A percentile compares a stretch with the other conserved stretches of the same genome.
These are phyloP conservation scores for Hortaea werneckii DNA, from an alignment of 2,329 filamentous ascomycete genomes.

Conservation along the genomic window DNA sequence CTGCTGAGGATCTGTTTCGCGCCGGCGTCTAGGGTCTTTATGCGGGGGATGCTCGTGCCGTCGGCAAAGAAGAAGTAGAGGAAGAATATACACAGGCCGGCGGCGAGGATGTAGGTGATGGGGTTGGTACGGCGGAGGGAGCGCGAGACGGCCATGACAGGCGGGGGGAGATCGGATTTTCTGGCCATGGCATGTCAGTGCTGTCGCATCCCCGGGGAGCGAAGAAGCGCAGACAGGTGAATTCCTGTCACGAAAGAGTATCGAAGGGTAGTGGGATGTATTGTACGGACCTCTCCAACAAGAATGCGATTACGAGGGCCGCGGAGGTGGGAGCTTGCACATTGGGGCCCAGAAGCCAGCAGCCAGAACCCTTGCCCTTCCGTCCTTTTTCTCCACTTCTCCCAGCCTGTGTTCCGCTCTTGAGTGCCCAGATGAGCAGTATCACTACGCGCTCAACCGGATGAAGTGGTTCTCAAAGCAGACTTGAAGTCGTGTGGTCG, in stretches of 20 bases:
- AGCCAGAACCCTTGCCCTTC: background rate
- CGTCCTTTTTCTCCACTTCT: background rate
- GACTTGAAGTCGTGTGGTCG: too few relatives aligned
- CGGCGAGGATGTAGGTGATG: conserved; percentile 62
- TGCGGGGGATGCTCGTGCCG: conserved; percentile 53
- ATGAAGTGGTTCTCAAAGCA: too few relatives aligned
- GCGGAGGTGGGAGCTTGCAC: background rate
- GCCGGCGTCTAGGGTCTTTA: conserved; percentile 31
- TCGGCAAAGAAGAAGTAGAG: conserved; percentile 37
- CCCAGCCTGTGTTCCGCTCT: background rate
- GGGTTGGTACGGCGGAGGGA: conserved; percentile 69
- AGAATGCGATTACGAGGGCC: background rate
- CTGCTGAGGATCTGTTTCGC: conserved; percentile 40
- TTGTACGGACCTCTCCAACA: background rate
- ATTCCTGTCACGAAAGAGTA: background rate
- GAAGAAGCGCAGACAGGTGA: background rate
- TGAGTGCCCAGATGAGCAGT: background rate
- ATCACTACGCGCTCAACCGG: background rate
- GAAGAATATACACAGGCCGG: conserved; percentile 56
- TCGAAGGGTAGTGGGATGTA: background rate
- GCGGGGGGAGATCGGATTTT: background rate
- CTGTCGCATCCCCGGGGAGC: background rate
- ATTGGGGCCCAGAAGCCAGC: background rate
- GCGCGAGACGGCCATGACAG: conserved; percentile 50
- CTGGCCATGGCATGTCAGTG: background rate